Evolutionary conservation across 352 stramenopile species (phyloP), one percentile per base, ranked within the genome.

Genomic region (Pythium biforme): DNA sequence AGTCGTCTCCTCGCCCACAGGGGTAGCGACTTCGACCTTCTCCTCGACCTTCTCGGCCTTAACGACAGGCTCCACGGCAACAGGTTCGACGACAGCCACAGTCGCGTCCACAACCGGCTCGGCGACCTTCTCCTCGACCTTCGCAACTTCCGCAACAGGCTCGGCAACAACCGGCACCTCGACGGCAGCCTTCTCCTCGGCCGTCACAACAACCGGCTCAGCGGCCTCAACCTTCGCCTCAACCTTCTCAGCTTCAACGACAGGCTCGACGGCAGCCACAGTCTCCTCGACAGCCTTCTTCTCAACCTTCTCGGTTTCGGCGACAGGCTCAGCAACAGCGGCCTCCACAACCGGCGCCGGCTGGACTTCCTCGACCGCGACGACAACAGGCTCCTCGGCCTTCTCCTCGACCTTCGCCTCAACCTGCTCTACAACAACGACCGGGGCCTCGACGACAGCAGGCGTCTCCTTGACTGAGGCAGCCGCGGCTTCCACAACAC

Each of bases 41-140:
- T 75, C 56, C 59, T 81, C 73, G 61, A 81, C 79, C 25, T 76
- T 50, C n/a, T 43, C 53, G n/a, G 39, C 29, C 10, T 34, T 10
- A 34, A 10, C 29, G 29, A 34, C 29, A 37, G 31, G 31, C 31
- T 37, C 31, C 31, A 11, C 7, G 31, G 14, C 8, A 12, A 37
- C 31, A 8, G 31, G 31, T 11, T 37, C 4, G 14, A 37, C 31
- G 7, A 10, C 31, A 5, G 45, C 23, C 5, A 51, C 45, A 4
- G 45, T 12, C 12, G 22, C 45, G 22, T 20, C 45, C 1, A 51
- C 45, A 10, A 51, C 23, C 22, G 45, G 45, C 10, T 51, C 45
- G 11, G 22, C 45, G 11, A 25, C 45, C 45, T 51, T 52, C 39
- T 17, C 56, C 59, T 78, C 67, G 23, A 69, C 56, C 54, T 70